Base-by-base conservation (phyloP, 1,139 yeast species). In the Sporopachydermia cereana region DNA sequence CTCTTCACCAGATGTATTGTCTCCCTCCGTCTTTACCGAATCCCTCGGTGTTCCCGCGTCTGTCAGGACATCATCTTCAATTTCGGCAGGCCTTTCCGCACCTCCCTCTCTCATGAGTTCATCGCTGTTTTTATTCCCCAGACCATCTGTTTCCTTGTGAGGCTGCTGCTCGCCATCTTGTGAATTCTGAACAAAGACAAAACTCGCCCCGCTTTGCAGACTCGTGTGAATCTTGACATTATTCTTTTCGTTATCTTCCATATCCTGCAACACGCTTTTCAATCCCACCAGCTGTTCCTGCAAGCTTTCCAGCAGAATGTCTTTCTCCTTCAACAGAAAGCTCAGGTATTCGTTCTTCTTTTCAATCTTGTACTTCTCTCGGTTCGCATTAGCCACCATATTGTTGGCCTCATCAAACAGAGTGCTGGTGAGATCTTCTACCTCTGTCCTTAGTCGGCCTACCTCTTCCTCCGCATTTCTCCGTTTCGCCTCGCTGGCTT, bases 361-460 rank as follows among this genome's bases (percentile, higher is more conserved):
- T 51, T 76, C 76, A 50, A 68, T 67, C 45, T 70, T 74, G 54
- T 74, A 69, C 12, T 77, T 70, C 52, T 76, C 82, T 52, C 73
- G 65, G 48, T 80, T 74, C 1, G 91, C 93, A 52, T 75, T 74
- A 48, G 77, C 75, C 14, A 84, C 95, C 84, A 82, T 83, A 44
- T 72, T 71, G 57, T 84, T 84, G 20, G 95, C 95, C 57, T 84
- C 91, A 54, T 76, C 80, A 58, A 84, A 84, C 41, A 84, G 63
- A 1, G 86, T 76, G 2, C 79, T 85, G 1, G 86, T 75, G 46
- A 85, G 66, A 42, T 84, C 94, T 57, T 83, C 91, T 24, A 84
- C 82, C 58, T 85, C 95, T 18, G 69, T 74, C 48, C 78, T 72
- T 43, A 85, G 61, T 50, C 74, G 71, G 44, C 69, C 66, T 43